Conservation (phyloP, 768 basidiomycete species). For the Pseudohyphozyma bogoriensis region DNA sequence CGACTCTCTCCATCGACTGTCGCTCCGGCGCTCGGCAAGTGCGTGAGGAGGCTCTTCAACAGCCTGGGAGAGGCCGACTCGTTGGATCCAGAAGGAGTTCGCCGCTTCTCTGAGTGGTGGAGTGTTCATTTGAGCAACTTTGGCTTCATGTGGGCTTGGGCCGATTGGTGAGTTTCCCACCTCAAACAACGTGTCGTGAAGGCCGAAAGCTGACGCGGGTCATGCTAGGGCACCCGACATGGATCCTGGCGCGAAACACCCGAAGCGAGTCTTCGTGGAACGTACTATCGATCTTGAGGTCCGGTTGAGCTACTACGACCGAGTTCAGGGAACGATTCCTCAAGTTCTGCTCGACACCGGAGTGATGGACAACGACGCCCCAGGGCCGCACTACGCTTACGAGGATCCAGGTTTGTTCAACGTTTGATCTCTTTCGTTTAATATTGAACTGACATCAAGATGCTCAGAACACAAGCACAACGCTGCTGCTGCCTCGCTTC, state of each 20-base stretch:
- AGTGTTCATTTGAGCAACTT: conserved; percentile 95
- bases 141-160: conserved; percentile 97
- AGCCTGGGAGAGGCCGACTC: conserved; percentile 57
- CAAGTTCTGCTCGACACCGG: conserved; percentile 63
- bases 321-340: conserved; percentile 79
- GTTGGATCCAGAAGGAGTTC: conserved; percentile 70
- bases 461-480: conserved; percentile 60
- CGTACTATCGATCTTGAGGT: conserved; percentile 80
- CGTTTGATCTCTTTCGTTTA: not conserved
- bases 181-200: too few species aligned
- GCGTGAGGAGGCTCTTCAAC: conserved; percentile 74
- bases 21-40: conserved; percentile 92
- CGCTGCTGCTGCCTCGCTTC: conserved; percentile 65
- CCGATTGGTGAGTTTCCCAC: conserved; percentile 72
- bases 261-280: conserved; percentile 77
- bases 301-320: conserved; percentile 83
- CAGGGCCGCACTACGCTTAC: conserved; percentile 71
- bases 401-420: conserved; percentile 45
- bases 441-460: not conserved
- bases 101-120: conserved; percentile 89
- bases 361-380: conserved; percentile 59
- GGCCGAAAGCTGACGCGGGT: not conserved
- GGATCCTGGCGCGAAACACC: conserved; percentile 60
- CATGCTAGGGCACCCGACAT: conserved; percentile 71
- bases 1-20: conserved; percentile 85